Percentiles rank a stretch among this genome's conserved stretches.
phyloP scores from a whole-genome alignment of 2,329 filamentous ascomycete species.

The Colletotrichum magnum region DNA sequence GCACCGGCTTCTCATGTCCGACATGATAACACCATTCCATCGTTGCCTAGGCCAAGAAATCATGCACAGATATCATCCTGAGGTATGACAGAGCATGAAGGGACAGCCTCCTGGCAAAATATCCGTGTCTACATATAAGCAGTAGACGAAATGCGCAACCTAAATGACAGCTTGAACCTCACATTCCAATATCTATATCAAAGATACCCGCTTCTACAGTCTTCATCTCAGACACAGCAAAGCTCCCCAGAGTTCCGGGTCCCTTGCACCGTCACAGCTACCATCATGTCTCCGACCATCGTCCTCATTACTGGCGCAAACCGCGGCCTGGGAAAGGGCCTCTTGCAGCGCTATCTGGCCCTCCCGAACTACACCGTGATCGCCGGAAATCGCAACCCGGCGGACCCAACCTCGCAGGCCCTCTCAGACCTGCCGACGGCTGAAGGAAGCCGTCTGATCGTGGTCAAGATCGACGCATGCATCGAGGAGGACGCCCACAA shows the following conservation, averaged over 20 bases:
- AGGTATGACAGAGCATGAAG: not conserved
- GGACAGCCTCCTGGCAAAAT: no score
- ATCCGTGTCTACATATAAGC: no score
- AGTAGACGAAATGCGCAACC: not conserved
- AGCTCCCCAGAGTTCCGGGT: no score
- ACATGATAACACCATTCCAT: not conserved
- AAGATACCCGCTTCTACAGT: no score
- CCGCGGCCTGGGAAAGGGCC: conserved; percentile 54
- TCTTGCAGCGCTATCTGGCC: conserved; percentile 55
- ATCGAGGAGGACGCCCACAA: conserved; percentile 50
- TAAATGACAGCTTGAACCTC: not conserved
- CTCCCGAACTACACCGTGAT: conserved; percentile 69
- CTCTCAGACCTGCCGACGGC: conserved; percentile 55
- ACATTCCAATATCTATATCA: not conserved
- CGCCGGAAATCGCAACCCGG: conserved; percentile 53
- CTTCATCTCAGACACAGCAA: not conserved
- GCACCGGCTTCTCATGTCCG: not conserved
- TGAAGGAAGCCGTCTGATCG: conserved; percentile 52
- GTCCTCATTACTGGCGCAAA: conserved; percentile 55
- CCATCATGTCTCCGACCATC: conserved; percentile 12
- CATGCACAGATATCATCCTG: not conserved
- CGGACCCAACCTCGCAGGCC: conserved; percentile 44
- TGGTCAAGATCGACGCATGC: conserved; percentile 59
- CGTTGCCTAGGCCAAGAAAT: not conserved
- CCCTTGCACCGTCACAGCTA: not conserved